Evolutionary conservation across 306 rosid species (phyloP), one percentile per base, ranked within the genome.

Genomic region (Quercus aquifolioides): DNA sequence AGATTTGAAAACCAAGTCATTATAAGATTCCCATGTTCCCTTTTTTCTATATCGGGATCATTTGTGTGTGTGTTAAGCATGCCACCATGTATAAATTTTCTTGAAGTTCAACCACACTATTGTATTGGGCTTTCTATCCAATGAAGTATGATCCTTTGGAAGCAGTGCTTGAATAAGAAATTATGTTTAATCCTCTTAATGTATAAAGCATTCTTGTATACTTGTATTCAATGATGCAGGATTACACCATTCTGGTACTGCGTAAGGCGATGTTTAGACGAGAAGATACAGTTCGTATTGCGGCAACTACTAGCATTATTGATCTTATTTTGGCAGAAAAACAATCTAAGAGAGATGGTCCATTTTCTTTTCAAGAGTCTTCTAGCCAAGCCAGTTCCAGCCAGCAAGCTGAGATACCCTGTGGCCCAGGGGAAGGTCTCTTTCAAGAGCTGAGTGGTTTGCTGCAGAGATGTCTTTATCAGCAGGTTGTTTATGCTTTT

Each of bases 371-470:
- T 63, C 86, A 85, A 78, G 86, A 85, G 74, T 85, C 88, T 21
- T 71, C 88, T 30, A 85, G 86, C 84, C 88, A 85, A 75, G 88
- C 88, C 72, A 79, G 86, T 52, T 60, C 79, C 63, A 85, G 88
- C 80, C 88, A 85, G 77, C 81, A 81, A 75, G 82, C 83, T 78
- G 78, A 78, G 79, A 63, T 55, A 25, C 59, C 41, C 38, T 55
- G 55, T 64, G 54, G 65, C 54, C 54, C 28, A 58, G 75, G 77
- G 31, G 68, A 62, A 35, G 74, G 83, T 18, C 88, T 85, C 67
- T 85, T 85, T 71, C 84, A 82, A 64, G 86, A 85, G 81, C 84
- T 85, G 25, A 82, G 86, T 60, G 86, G 88, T 71, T 64, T 85
- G 72, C 80, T 82, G 64, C 88, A 75, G 73, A 78, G 88, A 62